Percentiles rank a stretch among this genome's conserved stretches.
phyloP scores from a whole-genome alignment of 164 flowering plant species.

The Vitis cinerea region DNA sequence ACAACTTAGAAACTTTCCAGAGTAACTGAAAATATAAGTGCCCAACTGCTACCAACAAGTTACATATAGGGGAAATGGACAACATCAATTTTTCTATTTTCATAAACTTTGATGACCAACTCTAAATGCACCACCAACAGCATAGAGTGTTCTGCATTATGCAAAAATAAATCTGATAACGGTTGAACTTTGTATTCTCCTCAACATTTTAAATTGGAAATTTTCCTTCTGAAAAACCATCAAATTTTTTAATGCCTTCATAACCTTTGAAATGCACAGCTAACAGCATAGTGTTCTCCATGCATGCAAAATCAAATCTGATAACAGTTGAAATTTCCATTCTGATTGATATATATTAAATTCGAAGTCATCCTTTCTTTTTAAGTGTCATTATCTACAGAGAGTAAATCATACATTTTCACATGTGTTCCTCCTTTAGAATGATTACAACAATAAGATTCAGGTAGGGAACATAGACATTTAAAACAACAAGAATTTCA shows the following conservation, averaged over 20 bases:
- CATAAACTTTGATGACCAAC: background rate
- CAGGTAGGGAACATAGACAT: conserved; percentile 4
- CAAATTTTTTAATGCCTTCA: too few species aligned
- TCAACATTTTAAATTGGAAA: too few species aligned
- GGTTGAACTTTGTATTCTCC: too few species aligned
- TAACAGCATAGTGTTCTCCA: too few species aligned
- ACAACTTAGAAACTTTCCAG: too few species aligned
- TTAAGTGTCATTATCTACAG: conserved; percentile 20
- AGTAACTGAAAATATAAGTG: too few species aligned
- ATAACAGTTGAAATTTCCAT: conserved; percentile 9
- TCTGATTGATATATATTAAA: background rate
- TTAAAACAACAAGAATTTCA: background rate
- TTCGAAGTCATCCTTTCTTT: background rate
- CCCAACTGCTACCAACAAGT: background rate
- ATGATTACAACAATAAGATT: background rate
- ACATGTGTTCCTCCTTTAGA: conserved; percentile 2
- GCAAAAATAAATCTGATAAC: too few species aligned
- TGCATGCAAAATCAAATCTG: background rate
- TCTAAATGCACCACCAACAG: background rate
- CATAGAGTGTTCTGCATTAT: too few species aligned
- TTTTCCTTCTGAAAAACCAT: too few species aligned
- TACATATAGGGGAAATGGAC: background rate
- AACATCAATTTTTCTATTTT: background rate
- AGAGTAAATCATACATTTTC: conserved; percentile 7
- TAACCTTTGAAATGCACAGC: too few species aligned